Conservation (phyloP, 306 rosid genomes). For the Dryas alaskensis region DNA sequence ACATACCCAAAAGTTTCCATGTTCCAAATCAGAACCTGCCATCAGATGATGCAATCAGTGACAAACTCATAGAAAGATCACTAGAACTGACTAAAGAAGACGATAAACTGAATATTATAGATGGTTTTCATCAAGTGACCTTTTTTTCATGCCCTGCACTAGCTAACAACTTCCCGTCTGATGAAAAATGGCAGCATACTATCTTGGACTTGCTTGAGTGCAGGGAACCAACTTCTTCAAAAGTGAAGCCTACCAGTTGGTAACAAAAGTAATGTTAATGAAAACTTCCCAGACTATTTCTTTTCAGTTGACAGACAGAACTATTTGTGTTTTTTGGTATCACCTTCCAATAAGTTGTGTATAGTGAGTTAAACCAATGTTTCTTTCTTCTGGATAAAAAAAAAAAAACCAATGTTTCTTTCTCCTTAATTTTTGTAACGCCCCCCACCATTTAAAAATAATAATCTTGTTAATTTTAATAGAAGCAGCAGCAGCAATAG, state of each 20-base stretch:
- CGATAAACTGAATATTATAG: slow-evolving; percentile 19
- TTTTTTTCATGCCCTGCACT: slow-evolving; percentile 59
- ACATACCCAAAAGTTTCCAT: slow-evolving; percentile 41
- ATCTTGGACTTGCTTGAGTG: slow-evolving; percentile 44
- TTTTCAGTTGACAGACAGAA: background rate
- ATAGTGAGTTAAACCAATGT: background rate
- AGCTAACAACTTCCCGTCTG: slow-evolving; percentile 54
- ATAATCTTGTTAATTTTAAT: background rate
- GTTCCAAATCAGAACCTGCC: slow-evolving; percentile 62
- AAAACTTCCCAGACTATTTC: background rate
- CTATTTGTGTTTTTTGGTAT: background rate
- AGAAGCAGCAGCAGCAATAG: background rate
- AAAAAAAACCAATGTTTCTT: no score
- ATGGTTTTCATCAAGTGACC: slow-evolving; percentile 36
- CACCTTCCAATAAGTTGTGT: background rate
- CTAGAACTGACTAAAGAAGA: slow-evolving; percentile 16
- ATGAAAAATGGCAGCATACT: slow-evolving; percentile 63
- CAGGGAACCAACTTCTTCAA: slow-evolving; percentile 49
- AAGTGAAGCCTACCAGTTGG: slow-evolving; percentile 37
- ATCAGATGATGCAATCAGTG: slow-evolving; percentile 25
- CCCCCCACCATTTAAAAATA: background rate
- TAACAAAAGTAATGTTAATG: slow-evolving; percentile 7
- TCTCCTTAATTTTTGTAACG: background rate
- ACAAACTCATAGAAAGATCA: slow-evolving; percentile 21
- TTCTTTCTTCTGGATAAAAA: background rate